A percentile compares a stretch with the other conserved stretches of the same genome.
These are phyloP conservation scores for Pseudogymnoascus sp. DNA, from an alignment of 2,329 filamentous ascomycete species.

Conservation along the genomic window DNA sequence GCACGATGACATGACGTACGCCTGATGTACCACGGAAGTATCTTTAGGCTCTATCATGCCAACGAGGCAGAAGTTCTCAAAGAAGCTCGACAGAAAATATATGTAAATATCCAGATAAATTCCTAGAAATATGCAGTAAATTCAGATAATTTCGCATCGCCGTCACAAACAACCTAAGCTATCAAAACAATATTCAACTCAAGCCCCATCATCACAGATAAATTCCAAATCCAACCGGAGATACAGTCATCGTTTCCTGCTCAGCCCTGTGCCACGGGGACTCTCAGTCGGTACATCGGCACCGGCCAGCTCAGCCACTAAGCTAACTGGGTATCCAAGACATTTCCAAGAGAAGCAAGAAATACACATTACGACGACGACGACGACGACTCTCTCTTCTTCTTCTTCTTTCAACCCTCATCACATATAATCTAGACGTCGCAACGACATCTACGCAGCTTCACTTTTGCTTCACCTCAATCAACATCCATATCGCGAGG, in stretches of 20 bases:
- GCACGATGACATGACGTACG: background rate
- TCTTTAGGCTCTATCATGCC: background rate
- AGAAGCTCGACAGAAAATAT: background rate
- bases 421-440: background rate
- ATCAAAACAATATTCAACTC: background rate
- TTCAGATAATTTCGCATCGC: background rate
- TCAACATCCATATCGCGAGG: background rate
- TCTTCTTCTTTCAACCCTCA: background rate
- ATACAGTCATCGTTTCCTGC: background rate
- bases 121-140: background rate
- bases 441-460: background rate
- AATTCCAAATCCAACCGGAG: background rate
- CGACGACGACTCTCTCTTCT: background rate
- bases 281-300: background rate
- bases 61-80: background rate
- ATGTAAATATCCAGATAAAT: background rate
- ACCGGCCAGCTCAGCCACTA: background rate
- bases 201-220: background rate
- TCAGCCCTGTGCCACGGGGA: background rate
- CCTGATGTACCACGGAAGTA: background rate
- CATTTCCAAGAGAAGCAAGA: conserved; percentile 2
- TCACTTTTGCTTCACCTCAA: background rate
- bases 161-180: background rate
- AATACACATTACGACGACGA: background rate
- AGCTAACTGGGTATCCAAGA: conserved; percentile 4